phyloP scores from a whole-genome alignment of 1,284 basidiomycete species.

The Marasmius fiardii region DNA sequence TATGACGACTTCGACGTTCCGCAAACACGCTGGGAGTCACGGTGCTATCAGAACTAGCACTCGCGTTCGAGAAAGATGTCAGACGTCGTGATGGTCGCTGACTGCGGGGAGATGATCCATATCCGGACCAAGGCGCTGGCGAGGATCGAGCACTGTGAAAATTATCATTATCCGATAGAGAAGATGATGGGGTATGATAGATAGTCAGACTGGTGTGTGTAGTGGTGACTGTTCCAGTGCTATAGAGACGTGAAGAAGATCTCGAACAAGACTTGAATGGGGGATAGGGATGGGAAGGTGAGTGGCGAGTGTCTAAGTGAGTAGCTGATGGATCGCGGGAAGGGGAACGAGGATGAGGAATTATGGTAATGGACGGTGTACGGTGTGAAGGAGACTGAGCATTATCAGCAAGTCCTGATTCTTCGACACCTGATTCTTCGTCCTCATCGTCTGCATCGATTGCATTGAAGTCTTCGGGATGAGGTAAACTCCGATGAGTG shows the following conservation, averaged over 20 bases:
- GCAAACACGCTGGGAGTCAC: constrained; percentile 62
- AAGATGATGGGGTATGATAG: constrained; percentile 74
- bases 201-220: constrained; percentile 53
- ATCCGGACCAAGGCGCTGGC: constrained; percentile 40
- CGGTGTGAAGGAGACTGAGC: constrained; percentile 13
- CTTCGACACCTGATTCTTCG: constrained; percentile 11
- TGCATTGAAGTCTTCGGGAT: not conserved
- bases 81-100: constrained; percentile 31
- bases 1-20: constrained; percentile 31
- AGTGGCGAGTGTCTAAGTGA: constrained; percentile 16
- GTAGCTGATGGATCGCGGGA: constrained; percentile 16
- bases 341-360: constrained; percentile 18
- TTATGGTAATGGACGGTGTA: constrained; percentile 28
- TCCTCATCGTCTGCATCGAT: constrained; percentile 11
- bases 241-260: constrained; percentile 35
- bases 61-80: constrained; percentile 38
- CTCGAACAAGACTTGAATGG: constrained; percentile 40
- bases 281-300: constrained; percentile 25
- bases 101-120: constrained; percentile 20
- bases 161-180: constrained; percentile 46
- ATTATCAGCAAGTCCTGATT: constrained; percentile 14
- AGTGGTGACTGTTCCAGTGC: constrained; percentile 37
- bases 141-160: constrained; percentile 57
- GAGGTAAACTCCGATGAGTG: not conserved
- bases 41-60: constrained; percentile 50